Conservation (phyloP, 495 filamentous ascomycete genomes). For the Hypomontagnella monticulosa region DNA sequence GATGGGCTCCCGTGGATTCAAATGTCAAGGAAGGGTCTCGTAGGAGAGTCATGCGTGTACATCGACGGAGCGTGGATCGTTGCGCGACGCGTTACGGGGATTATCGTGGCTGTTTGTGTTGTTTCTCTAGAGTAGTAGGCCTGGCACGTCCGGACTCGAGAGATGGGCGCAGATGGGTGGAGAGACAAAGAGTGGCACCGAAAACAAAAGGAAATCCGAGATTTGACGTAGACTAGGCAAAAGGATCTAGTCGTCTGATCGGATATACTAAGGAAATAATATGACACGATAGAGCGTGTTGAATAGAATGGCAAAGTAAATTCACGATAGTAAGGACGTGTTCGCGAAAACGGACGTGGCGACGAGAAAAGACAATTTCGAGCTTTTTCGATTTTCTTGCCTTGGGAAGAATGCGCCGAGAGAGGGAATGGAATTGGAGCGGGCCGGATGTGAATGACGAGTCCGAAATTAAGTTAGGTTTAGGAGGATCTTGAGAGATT, state of each 20-base stretch:
- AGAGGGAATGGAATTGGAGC: slow-evolving; percentile 36
- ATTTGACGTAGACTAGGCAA: slow-evolving; percentile 24
- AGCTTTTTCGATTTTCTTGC: slow-evolving; percentile 18
- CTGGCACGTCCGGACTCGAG: slow-evolving; percentile 37
- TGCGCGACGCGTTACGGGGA: slow-evolving; percentile 24
- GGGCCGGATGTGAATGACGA: slow-evolving; percentile 34
- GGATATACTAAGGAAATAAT: slow-evolving; percentile 13
- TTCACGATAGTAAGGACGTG: slow-evolving; percentile 2
- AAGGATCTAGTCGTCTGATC: slow-evolving; percentile 25
- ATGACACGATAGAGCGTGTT: slow-evolving; percentile 33
- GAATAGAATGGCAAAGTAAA: slow-evolving; percentile 40
- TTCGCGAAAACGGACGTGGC: slow-evolving; percentile 39
- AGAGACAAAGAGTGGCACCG: slow-evolving; percentile 38
- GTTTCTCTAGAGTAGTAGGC: slow-evolving; percentile 14
- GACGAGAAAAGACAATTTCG: slow-evolving; percentile 32
- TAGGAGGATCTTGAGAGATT: slow-evolving; percentile 36
- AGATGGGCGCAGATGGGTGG: slow-evolving; percentile 20
- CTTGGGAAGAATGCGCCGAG: slow-evolving; percentile 43
- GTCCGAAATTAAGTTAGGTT: slow-evolving; percentile 42
- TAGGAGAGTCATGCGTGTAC: slow-evolving; percentile 27
- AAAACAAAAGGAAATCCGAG: slow-evolving; percentile 43
- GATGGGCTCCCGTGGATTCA: slow-evolving; percentile 29
- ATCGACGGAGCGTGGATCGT: slow-evolving; percentile 17
- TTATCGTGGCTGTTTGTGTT: slow-evolving; percentile 17
- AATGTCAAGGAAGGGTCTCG: slow-evolving; percentile 12